phyloP scores from a whole-genome alignment of 495 filamentous ascomycete genomes.

The Talaromyces proteolyticus region DNA sequence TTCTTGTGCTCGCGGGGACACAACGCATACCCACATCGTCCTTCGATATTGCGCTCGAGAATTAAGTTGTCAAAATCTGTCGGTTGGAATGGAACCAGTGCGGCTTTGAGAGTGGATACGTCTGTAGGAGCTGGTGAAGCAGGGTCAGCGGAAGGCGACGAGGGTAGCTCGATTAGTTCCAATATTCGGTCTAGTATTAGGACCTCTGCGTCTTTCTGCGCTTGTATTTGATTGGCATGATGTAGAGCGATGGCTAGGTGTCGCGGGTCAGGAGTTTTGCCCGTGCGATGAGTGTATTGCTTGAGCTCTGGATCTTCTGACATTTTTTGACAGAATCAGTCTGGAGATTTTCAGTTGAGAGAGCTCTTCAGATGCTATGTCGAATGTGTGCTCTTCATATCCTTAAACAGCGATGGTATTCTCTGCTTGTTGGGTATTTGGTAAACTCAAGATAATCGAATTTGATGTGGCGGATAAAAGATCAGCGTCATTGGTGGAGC shows the following conservation, averaged over 20 bases:
- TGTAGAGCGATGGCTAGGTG: conserved; percentile 63
- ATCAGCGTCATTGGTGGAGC: neutral
- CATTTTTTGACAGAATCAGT: too few relatives aligned
- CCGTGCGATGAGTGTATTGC: conserved; percentile 18
- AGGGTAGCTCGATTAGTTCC: conserved; percentile 58
- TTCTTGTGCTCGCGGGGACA: conserved; percentile 55
- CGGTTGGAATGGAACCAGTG: conserved; percentile 69
- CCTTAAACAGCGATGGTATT: too few relatives aligned
- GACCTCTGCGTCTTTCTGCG: conserved; percentile 66
- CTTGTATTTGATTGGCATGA: conserved; percentile 74
- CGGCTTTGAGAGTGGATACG: conserved; percentile 45
- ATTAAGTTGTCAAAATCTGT: conserved; percentile 81
- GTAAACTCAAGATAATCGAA: neutral
- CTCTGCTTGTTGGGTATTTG: neutral
- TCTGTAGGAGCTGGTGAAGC: conserved; percentile 53
- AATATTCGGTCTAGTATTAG: conserved; percentile 65
- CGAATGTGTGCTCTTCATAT: too few relatives aligned
- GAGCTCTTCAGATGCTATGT: too few relatives aligned
- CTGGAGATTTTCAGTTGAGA: too few relatives aligned
- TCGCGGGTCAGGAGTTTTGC: conserved; percentile 42
- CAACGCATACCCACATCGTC: conserved; percentile 74
- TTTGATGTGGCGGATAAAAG: neutral
- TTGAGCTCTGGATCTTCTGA: conserved; percentile 11
- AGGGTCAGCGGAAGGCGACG: conserved; percentile 44
- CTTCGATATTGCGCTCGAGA: conserved; percentile 75